These are phyloP conservation scores for Lipomyces yamanashiensis DNA, from an alignment of 805 yeast genomes.

Conservation along the genomic window DNA sequence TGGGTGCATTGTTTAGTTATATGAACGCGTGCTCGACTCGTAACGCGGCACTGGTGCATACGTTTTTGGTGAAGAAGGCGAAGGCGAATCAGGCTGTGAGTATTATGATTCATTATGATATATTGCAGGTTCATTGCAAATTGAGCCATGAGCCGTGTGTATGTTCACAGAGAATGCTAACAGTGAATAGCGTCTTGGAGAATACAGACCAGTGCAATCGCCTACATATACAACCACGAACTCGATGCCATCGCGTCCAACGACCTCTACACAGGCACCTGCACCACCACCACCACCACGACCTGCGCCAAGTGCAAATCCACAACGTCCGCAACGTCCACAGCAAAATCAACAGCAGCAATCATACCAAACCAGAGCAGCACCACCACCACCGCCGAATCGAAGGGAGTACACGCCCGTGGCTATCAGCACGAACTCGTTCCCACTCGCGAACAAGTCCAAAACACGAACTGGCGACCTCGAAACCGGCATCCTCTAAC, in stretches of 20 bases:
- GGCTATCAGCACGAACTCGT: not conserved
- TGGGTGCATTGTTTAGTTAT: conserved; percentile 82
- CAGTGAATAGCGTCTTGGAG: conserved; percentile 14
- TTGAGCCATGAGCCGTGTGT: too few relatives aligned
- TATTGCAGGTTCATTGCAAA: not conserved
- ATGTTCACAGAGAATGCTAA: not conserved
- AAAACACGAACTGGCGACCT: conserved; percentile 18
- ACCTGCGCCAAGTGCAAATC: conserved; percentile 10
- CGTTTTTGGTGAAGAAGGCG: conserved; percentile 44
- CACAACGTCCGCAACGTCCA: not conserved
- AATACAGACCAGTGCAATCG: conserved; percentile 8
- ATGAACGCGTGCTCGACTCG: conserved; percentile 84
- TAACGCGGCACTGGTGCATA: conserved; percentile 81
- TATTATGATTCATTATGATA: not conserved
- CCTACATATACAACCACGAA: conserved; percentile 10
- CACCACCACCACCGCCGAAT: not conserved
- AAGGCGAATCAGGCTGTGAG: conserved; percentile 32
- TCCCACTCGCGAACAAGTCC: conserved; percentile 1
- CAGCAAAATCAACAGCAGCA: not conserved
- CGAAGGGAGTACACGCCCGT: conserved; percentile 8
- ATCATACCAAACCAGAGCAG: too few relatives aligned
- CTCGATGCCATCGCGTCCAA: conserved; percentile 2
- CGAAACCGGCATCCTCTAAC: conserved; percentile 21
- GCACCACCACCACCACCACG: conserved; percentile 16
- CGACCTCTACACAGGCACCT: not conserved